Evolutionary conservation across 2,329 filamentous ascomycete species (phyloP), one percentile per base, ranked within the genome.

Genomic region (Colletotrichum sublineola): DNA sequence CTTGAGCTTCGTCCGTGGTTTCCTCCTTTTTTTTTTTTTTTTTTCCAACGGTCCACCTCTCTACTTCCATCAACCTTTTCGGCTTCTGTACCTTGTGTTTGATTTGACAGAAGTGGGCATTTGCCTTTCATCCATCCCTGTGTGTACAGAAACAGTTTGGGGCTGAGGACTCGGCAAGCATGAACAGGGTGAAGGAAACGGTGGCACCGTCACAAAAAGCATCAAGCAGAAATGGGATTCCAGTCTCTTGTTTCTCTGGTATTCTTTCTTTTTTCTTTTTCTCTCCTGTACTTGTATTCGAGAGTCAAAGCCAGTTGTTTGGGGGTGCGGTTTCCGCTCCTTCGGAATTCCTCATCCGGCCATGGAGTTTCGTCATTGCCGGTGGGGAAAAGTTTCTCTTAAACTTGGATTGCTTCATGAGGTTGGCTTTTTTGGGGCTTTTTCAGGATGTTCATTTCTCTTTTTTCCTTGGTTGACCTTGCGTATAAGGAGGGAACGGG

Each of bases 101-200:
- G 24, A 8, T n/a, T 52, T 18, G 29, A 20, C 53, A 36, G 18
- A 18, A 24, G 61, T n/a, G 18, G 15, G 8, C 33, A n/a, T 64
- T 48, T 57, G 33, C 60, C 48, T 67, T 57, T 60, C 40, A 67
- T 48, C 55, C 50, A 64, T 53, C 67, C 63, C 68, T 69, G 71
- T 56, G 40, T 38, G 7, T 50, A 24, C 31, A n/a, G 52, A 57
- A 44, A 70, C 46, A 70, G 24, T 56, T 67, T 8, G 31, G 53
- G 48, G 7, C 55, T 50, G 15, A 57, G 53, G 44, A 33, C 40
- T 48, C 31, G 55, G 38, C 70, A 38, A 68, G 53, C 52, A 40
- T 63, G 38, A 48, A 61, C 44, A 9, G 58, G 44, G 52, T 18
- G 62, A 33, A 50, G 38, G 31, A 55, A 29, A 40, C 8, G n/a